Base-by-base conservation (phyloP, 2,329 filamentous ascomycete species). In the Lomentospora prolificans region DNA sequence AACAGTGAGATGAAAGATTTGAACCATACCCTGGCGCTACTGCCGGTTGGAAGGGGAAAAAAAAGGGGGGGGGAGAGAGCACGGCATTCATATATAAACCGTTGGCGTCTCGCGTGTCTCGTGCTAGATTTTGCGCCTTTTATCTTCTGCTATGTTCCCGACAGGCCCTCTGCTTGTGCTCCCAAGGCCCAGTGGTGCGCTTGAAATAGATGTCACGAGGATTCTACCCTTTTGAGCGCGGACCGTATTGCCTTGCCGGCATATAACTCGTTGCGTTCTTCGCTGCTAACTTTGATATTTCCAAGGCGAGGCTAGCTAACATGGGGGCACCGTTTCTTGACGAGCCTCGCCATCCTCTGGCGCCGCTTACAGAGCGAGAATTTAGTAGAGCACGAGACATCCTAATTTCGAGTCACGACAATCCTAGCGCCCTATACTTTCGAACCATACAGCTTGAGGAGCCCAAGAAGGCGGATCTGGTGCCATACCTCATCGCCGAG, bases 361-460 rank as follows among this genome's bases (percentile, higher is more conserved):
- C 74, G 31, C 75, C 72, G 46, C 71, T 83, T 50, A 73, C 69
- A 14, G 60, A 70, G 25, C 70, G 72, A n/a, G 80, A 83, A 66
- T 77, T 78, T 41, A 64, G 67, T 55, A 62, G 61, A 14, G 77
- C 78, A 46, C 71, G 77, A 14, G 74, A 79, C 54, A 58, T 65
- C 59, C 65, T 79, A 31, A 22, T 55, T n/a, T 33, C 52, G 33
- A 55, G 55, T 12, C 46, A 51, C 24, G 53, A 28, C 17, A 28
- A 54, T 22, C 48, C 36, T 14, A 33, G 30, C 25, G 61, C 78
- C 36, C 58, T 72, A 24, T 69, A 64, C 58, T 73, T 72, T 72
- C 86, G 87, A 63, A 75, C 78, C 53, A 79, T 89, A 36, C 84
- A 78, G 51, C 71, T 86, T 5, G 72, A 84, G 44, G 83, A 87